phyloP scores from a whole-genome alignment of 164 flowering plant genomes.

The Annona squamosa region DNA sequence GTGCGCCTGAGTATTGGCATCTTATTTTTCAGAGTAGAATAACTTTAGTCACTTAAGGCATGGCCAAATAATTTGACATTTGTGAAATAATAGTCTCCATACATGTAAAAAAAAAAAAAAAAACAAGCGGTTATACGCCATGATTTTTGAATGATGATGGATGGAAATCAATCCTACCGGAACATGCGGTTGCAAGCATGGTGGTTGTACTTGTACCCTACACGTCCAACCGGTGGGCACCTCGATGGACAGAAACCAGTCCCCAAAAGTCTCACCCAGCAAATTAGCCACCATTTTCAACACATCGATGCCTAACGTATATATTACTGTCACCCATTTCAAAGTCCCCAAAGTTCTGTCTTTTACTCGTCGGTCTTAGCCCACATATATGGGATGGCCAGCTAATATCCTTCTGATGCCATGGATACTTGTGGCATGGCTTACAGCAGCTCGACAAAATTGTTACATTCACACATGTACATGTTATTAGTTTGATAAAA shows the following conservation, averaged over 20 bases:
- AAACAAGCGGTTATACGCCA: too few species aligned
- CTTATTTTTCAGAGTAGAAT: too few species aligned
- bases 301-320: background rate
- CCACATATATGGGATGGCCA: background rate
- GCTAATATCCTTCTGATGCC: background rate
- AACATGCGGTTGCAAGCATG: background rate
- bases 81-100: too few species aligned
- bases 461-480: too few species aligned
- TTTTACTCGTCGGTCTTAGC: background rate
- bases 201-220: background rate
- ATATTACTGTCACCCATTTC: background rate
- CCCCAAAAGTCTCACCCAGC: background rate
- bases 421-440: background rate
- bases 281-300: background rate
- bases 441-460: too few species aligned
- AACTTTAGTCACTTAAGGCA: too few species aligned
- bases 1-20: too few species aligned
- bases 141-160: too few species aligned
- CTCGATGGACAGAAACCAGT: background rate
- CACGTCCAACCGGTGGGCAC: background rate
- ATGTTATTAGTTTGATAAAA: too few species aligned
- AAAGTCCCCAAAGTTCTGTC: background rate
- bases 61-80: too few species aligned
- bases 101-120: too few species aligned
- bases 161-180: background rate